These are phyloP conservation scores for Globisporangium megalacanthum DNA, from an alignment of 352 stramenopile genomes.

Conservation along the genomic window DNA sequence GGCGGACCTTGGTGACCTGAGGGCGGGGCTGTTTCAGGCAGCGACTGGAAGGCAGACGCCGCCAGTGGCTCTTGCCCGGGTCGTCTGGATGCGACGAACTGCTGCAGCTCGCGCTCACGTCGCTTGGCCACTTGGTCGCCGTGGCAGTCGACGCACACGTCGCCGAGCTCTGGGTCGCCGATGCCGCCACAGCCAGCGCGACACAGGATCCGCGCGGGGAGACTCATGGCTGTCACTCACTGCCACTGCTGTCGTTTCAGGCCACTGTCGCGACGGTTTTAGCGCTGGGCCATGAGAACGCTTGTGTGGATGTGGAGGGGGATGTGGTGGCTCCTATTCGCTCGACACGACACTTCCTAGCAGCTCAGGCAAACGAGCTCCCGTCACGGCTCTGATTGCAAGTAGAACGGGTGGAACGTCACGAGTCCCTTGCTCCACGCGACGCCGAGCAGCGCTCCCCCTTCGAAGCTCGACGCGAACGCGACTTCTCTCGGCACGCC, in stretches of 20 bases:
- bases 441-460: constrained; percentile 63
- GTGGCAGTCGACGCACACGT: constrained; percentile 66
- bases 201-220: constrained; percentile 40
- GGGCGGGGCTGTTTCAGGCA: neutral
- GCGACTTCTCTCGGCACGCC: constrained; percentile 49
- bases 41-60: neutral
- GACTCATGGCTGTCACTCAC: constrained; percentile 27
- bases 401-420: constrained; percentile 80
- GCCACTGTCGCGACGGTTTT: neutral
- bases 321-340: neutral
- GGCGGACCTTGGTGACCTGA: constrained; percentile 25
- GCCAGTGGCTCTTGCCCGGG: neutral
- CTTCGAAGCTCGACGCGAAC: constrained; percentile 66
- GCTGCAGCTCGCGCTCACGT: constrained; percentile 35
- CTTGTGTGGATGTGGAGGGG: neutral
- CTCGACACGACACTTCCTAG: neutral
- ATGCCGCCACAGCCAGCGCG: constrained; percentile 47
- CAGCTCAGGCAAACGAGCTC: neutral
- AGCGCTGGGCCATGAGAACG: neutral
- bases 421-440: constrained; percentile 74
- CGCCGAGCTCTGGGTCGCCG: constrained; percentile 51
- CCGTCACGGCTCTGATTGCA: constrained; percentile 21
- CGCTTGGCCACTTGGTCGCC: constrained; percentile 37
- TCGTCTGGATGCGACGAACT: constrained; percentile 20
- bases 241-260: neutral